phyloP scores from a whole-genome alignment of 176 grass and related monocot genomes.

The Avena sativa region DNA sequence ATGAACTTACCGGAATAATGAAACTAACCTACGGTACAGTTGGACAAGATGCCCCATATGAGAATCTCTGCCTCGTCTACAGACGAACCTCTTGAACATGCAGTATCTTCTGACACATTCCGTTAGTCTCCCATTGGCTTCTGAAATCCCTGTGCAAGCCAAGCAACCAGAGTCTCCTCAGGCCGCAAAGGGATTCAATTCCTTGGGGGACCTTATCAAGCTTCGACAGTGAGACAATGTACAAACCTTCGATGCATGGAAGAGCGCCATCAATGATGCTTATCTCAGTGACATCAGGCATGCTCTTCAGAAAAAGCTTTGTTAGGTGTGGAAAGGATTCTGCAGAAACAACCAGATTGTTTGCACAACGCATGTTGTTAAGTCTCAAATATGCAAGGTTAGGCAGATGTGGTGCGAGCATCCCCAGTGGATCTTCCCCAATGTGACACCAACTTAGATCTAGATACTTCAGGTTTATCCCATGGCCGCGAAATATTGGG shows the following conservation, averaged over 20 bases:
- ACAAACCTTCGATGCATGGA: conserved; percentile 6
- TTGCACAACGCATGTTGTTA: not conserved
- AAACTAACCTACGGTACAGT: not conserved
- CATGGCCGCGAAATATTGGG: not conserved
- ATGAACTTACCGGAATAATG: not conserved
- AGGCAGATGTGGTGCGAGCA: not conserved
- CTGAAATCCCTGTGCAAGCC: not conserved
- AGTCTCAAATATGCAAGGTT: not conserved
- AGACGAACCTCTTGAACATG: not conserved
- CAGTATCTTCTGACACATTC: not conserved
- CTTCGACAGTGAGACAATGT: not conserved
- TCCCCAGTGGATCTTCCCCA: not conserved
- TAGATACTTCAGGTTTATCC: conserved; percentile 15
- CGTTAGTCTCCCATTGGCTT: not conserved
- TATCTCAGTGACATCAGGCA: not conserved
- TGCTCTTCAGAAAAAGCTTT: not conserved
- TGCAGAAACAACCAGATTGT: not conserved
- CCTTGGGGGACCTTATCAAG: not conserved
- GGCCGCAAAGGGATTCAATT: not conserved
- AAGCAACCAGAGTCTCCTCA: conserved; percentile 2
- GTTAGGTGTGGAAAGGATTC: not conserved
- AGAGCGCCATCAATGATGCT: not conserved
- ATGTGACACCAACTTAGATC: conserved; percentile 31
- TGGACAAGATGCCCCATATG: not conserved
- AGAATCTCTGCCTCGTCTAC: not conserved